Conservation (phyloP, 129 eudicot genomes). For the Lactuca saligna region DNA sequence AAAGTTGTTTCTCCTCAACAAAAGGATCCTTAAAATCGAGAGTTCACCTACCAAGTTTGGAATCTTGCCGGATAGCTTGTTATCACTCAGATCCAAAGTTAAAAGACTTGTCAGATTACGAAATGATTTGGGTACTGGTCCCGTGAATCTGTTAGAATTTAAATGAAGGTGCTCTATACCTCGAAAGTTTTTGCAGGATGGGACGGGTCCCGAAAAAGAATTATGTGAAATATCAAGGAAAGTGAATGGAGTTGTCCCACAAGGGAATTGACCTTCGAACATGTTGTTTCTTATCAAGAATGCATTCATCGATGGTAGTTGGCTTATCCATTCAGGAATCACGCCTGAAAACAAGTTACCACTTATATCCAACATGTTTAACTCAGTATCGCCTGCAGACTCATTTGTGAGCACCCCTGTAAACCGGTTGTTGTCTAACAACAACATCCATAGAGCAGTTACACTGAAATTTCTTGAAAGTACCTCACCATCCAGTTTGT, state of each 20-base stretch:
- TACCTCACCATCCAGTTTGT: too few relatives aligned
- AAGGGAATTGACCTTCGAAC: constrained; percentile 7
- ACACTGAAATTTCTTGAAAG: background rate
- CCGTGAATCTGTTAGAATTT: constrained; percentile 9
- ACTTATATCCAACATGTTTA: constrained; percentile 5
- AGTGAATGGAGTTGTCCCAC: background rate
- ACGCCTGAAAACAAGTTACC: background rate
- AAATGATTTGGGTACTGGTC: constrained; percentile 11
- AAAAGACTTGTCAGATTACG: constrained; percentile 1
- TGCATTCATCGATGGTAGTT: background rate
- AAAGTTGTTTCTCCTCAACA: background rate
- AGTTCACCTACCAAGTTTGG: constrained; percentile 24
- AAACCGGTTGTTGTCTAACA: constrained; percentile 20
- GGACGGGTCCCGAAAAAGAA: constrained; percentile 5
- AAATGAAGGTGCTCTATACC: constrained; percentile 13
- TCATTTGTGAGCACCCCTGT: constrained; percentile 1
- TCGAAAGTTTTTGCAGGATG: constrained; percentile 10
- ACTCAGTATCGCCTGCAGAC: too few relatives aligned
- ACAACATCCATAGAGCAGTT: background rate
- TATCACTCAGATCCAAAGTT: constrained; percentile 22
- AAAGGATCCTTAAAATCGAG: constrained; percentile 17
- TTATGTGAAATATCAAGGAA: too few relatives aligned
- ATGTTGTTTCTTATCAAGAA: too few relatives aligned
- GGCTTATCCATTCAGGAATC: background rate
- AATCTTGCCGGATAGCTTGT: constrained; percentile 10